Base-by-base conservation (phyloP, 371 early-diverging fungal genomes). In the Fennellomyces sp. region DNA sequence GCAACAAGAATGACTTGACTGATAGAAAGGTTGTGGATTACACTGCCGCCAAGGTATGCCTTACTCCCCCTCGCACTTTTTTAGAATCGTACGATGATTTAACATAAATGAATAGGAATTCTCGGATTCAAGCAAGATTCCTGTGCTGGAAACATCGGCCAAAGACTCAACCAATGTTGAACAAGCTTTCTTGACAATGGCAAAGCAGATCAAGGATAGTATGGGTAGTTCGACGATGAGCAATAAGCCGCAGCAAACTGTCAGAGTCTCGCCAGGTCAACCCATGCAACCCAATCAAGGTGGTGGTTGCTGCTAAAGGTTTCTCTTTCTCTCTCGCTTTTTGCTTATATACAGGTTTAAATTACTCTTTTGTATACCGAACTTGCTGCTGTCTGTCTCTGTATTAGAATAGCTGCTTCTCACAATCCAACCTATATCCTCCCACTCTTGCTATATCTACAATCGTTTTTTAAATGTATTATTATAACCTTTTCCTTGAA, bases 1-100 rank as follows among this genome's bases (percentile, higher is more conserved):
- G 99, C 54, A 99, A 99, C 87, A 99, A 99, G 86, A 90, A 94
- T 67, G 99, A 99, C 76, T 82, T 97, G 81, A 81, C 82, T 49
- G 93, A 92, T 58, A 90, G 90, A 70, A 92, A 94, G 81, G 88
- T 87, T 36, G 90, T 89, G 36, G 90, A 88, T 39, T 84, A 82
- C 61, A 83, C 84, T 17, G 80, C 77, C 56, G 91, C 91, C 29
- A 88, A 90, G 75, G 81, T 80, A 66, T 2, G 6, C 1, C n/a
- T 41, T 41, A n/a, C 41, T 41, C 19, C 8, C n/a, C 19, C 19
- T 41, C 35, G n/a, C 38, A 38, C 38, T 3, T 39, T 39, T 39
- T 39, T n/a, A n/a, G 13, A 13, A 39, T 39, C 39, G 13, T 13
- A 39, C 13, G 5, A 39, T 2, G n/a, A n/a, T n/a, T n/a, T n/a